Evolutionary conservation across 495 filamentous ascomycete genomes (phyloP).

Genomic region (Penicillium odoratum): DNA sequence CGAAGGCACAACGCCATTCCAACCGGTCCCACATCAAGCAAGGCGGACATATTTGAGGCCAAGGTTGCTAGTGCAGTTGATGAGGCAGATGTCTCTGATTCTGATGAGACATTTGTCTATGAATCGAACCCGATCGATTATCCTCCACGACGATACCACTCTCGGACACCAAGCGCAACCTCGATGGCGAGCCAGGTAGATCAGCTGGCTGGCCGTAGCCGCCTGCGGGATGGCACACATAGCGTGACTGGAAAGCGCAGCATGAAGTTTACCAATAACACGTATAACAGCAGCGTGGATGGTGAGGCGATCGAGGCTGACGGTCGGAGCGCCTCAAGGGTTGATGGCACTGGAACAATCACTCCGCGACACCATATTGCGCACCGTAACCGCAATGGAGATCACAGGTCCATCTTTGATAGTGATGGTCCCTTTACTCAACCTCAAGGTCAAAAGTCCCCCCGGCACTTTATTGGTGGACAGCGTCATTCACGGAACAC

Average conservation of each 20-base stretch:
- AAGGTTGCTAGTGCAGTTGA: constrained; percentile 95
- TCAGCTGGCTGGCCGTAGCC: constrained; percentile 62
- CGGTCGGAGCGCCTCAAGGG: constrained; percentile 55
- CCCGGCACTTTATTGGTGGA: constrained; percentile 53
- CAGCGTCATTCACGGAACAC: constrained; percentile 37
- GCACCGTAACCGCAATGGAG: constrained; percentile 56
- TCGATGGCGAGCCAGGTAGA: constrained; percentile 83
- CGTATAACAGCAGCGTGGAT: constrained; percentile 62
- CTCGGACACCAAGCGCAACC: constrained; percentile 90
- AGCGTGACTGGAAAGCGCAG: constrained; percentile 79
- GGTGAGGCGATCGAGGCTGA: constrained; percentile 62
- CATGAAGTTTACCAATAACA: constrained; percentile 97
- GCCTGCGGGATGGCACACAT: constrained; percentile 65
- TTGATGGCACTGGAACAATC: constrained; percentile 62
- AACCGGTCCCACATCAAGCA: constrained; percentile 72
- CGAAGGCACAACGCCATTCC: constrained; percentile 65
- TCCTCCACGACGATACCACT: constrained; percentile 77
- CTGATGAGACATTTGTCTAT: constrained; percentile 98
- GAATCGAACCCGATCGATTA: constrained; percentile 94
- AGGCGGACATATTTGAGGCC: constrained; percentile 96
- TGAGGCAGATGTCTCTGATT: constrained; percentile 89
- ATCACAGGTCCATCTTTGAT: constrained; percentile 72
- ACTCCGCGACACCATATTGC: constrained; percentile 70
- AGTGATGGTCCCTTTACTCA: constrained; percentile 69
- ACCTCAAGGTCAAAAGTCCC: constrained; percentile 54